Evolutionary conservation across 164 flowering plant genomes (phyloP), one percentile per base, ranked within the genome.

Genomic region (Dillenia suffruticosa): DNA sequence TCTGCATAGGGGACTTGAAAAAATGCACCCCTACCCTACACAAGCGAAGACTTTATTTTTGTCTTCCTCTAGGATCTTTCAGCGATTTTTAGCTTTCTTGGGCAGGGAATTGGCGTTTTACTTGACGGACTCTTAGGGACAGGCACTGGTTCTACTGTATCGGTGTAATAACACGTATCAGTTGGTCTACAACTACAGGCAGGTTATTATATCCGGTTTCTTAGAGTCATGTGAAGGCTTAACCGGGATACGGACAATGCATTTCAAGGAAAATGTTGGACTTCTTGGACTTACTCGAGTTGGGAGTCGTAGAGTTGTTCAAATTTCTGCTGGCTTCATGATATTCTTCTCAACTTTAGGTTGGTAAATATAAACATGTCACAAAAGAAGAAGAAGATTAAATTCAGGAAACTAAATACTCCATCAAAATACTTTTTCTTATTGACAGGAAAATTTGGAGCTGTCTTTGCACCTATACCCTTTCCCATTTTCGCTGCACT

Each of bases 281-380:
- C 91, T 95, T 17, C 97, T 95, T 61, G 99, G 98, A 63, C 80
- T 92, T 24, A 92, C 96, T 50, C 83, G 97, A 57, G 99, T 95
- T 64, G 98, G 99, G 57, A 95, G 99, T 67, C 92, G 99, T 14
- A 83, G 99, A 74, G 99, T 95, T 50, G 96, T 95, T 61, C 95
- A 95, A 71, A 79, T 95, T 51, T 92, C 99, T 66, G 94, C 99
- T 56, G 97, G 85, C 56, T 95, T 95, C 77, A 95, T 95, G 99
- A 90, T 95, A 49, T 90, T 95, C 73, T 92, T 95, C 77, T 79
- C 99, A 19, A 81, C 71, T 51, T 76, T 95, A 78, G 99, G 99
- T 92, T 56, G 26, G 77, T 72, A 59, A 14, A 5, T 61, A 62
- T 12, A 32, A 67, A 55, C 26, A 3, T 17, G 40, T 26, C 40